phyloP scores from a whole-genome alignment of 139 green algal species.

The Haematococcus lacustris region DNA sequence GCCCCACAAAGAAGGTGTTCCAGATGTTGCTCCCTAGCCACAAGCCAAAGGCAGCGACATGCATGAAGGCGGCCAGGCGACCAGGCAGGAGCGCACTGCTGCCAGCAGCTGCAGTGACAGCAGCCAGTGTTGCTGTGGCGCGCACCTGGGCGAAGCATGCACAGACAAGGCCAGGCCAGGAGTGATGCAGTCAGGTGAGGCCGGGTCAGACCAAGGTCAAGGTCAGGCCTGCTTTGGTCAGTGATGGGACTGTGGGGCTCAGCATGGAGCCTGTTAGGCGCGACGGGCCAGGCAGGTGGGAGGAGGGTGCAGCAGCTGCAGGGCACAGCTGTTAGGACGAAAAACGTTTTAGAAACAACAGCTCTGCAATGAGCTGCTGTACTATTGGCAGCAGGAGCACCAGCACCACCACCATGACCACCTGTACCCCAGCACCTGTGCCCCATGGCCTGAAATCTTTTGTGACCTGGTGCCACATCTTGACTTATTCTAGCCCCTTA shows the following conservation, averaged over 20 bases:
- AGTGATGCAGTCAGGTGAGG: neutral
- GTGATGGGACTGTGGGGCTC: neutral
- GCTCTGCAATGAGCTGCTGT: no score
- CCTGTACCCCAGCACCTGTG: no score
- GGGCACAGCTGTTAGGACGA: no score
- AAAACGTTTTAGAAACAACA: no score
- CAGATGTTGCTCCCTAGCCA: neutral
- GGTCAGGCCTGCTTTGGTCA: neutral
- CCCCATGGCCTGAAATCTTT: neutral
- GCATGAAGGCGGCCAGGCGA: slow-evolving; percentile 16
- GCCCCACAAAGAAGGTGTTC: slow-evolving; percentile 35
- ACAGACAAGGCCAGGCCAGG: neutral
- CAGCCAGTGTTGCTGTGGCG: slow-evolving; percentile 3
- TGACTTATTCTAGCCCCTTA: neutral
- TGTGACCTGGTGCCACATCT: neutral
- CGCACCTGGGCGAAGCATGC: slow-evolving; percentile 1
- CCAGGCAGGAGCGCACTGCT: slow-evolving; percentile 10
- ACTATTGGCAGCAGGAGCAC: no score
- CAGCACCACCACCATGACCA: no score
- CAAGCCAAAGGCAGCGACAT: slow-evolving; percentile 14
- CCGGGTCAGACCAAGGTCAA: neutral
- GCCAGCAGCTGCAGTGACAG: slow-evolving; percentile 10
- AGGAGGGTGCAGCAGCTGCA: no score
- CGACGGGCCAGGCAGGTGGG: neutral
- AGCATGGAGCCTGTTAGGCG: neutral